Evolutionary conservation across 441 rosid genomes (phyloP).

Genomic region (Corymbia calophylla): DNA sequence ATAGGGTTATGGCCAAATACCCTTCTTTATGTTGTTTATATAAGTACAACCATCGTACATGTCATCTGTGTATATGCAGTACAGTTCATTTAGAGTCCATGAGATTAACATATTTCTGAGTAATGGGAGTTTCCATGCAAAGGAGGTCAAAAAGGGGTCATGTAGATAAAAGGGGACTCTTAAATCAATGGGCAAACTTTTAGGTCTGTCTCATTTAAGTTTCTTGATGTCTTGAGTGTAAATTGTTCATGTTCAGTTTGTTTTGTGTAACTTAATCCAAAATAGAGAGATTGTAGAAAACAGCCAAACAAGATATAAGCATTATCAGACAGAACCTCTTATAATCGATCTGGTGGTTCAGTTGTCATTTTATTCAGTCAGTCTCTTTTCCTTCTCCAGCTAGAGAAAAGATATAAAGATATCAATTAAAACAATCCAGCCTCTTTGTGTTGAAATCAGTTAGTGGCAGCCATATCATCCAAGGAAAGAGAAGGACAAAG

Average conservation of each 20-base stretch:
- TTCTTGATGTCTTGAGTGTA: not conserved
- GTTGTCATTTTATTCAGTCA: not conserved
- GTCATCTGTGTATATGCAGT: not conserved
- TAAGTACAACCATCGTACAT: not conserved
- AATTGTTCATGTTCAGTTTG: not conserved
- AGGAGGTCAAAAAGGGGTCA: not conserved
- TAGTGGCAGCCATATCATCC: not conserved
- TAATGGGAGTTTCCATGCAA: not conserved
- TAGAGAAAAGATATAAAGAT: not conserved
- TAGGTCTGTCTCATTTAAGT: not conserved
- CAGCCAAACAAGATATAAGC: not conserved
- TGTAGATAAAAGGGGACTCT: not conserved
- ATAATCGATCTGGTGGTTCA: not conserved
- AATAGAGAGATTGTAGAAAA: not conserved
- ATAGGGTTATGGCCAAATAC: not conserved
- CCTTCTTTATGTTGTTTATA: not conserved
- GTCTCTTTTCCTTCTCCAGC: not conserved
- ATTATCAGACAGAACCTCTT: not conserved
- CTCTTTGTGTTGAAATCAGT: not conserved
- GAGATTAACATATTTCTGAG: not conserved
- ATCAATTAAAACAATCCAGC: not conserved
- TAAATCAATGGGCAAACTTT: not conserved
- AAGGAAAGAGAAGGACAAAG: not conserved
- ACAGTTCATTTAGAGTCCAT: not conserved
- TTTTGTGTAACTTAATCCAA: not conserved